Base-by-base conservation (phyloP, 345 rosid species). In the Alliaria petiolata region DNA sequence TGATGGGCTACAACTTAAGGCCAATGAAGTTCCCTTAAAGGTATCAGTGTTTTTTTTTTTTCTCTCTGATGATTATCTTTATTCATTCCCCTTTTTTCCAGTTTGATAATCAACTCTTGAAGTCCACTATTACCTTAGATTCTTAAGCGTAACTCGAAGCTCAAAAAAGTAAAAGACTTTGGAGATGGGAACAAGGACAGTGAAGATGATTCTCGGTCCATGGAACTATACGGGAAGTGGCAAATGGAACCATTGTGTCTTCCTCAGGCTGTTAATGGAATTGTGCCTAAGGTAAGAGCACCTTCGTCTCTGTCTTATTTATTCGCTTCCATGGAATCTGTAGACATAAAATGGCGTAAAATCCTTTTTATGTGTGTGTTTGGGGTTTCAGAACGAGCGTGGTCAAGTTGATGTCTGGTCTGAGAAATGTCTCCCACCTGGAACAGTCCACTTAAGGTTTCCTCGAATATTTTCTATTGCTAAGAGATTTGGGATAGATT, bases 391-490 rank as follows among this genome's bases (percentile, higher is more conserved):
- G 98, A 89, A 93, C 70, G 97, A 89, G 74, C 95, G 96, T 7
- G 96, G 98, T 42, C 97, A 93, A 82, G 96, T 93, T 70, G 98
- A 93, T 11, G 95, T 93, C 43, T 93, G 98, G 98, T 93, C 98
- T 50, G 97, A 91, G 85, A 93, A 91, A 80, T 93, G 97, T 79
- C 89, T 93, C 43, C 97, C 98, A 31, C 90, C 83, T 0, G 98
- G 98, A 71, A 93, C 98, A 0, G 90, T 88, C 61, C 98, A 91
- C 84, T 25, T 93, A 79, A 77, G 89, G 76, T 36, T 91, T 76
- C 98, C 93, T 35, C 83, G 95, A 82, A 73, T 88, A 57, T 89
- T 79, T 68, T 26, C 67, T 28, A 84, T 93, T 65, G 97, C 98
- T 14, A 93, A 91, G 85, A 86, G 91, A 83, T 81, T 93, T 63